These are phyloP conservation scores for Aegilops speltoides DNA, from an alignment of 176 grass and related monocot genomes.

Conservation along the genomic window DNA sequence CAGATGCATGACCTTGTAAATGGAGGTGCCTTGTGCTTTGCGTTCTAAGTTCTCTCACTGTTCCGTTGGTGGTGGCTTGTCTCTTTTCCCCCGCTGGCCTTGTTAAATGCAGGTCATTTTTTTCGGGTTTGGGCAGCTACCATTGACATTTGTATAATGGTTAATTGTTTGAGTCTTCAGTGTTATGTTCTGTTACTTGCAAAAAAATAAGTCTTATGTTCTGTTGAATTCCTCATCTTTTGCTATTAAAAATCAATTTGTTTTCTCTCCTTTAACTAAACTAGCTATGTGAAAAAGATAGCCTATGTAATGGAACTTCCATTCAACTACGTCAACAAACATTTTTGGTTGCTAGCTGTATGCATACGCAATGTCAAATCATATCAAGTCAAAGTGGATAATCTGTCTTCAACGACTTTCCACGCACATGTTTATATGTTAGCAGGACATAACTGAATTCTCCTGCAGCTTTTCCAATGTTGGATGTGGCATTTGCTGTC, in stretches of 20 bases:
- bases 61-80: neutral
- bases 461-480: neutral
- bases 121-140: neutral
- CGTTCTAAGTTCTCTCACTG: neutral
- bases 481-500: conserved; percentile 3
- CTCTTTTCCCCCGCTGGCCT: neutral
- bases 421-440: conserved; percentile 25
- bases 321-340: neutral
- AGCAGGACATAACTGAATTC: neutral
- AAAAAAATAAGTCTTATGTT: neutral
- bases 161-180: neutral
- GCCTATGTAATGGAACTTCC: neutral
- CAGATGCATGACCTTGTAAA: conserved; percentile 1
- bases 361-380: neutral
- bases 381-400: conserved; percentile 15
- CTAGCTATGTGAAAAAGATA: neutral
- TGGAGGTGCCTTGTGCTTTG: neutral
- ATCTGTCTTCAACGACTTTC: neutral
- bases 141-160: neutral
- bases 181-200: neutral
- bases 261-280: neutral
- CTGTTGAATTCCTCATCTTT: neutral
- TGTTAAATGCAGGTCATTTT: neutral
- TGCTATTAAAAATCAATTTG: neutral
- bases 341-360: conserved; percentile 14